These are phyloP conservation scores for Candida freyschussii DNA, from an alignment of 1,139 yeast genomes.

Conservation along the genomic window DNA sequence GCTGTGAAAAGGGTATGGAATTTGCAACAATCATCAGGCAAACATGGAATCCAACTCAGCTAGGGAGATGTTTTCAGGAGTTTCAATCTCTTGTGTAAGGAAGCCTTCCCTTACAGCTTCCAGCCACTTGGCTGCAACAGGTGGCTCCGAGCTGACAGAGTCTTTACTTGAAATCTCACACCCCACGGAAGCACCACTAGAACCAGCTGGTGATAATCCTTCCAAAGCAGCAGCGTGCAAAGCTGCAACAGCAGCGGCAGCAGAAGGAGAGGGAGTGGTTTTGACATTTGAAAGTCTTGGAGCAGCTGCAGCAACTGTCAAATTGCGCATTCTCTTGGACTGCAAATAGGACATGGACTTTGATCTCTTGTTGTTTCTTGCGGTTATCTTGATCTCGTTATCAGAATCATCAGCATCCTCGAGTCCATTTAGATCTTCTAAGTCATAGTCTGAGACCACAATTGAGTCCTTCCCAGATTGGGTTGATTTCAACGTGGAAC, in stretches of 20 bases:
- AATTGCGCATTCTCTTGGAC: slow-evolving; percentile 44
- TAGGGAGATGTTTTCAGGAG: slow-evolving; percentile 71
- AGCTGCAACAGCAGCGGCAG: slow-evolving; percentile 72
- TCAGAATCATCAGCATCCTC: slow-evolving; percentile 44
- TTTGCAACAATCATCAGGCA: slow-evolving; percentile 28
- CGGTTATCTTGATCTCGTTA: slow-evolving; percentile 27
- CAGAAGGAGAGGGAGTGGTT: slow-evolving; percentile 51
- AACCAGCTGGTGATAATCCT: slow-evolving; percentile 25
- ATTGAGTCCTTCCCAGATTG: slow-evolving; percentile 10
- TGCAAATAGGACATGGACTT: slow-evolving; percentile 56
- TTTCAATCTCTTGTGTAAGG: slow-evolving; percentile 65
- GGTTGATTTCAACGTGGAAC: slow-evolving; percentile 9
- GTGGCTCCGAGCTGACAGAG: slow-evolving; percentile 21
- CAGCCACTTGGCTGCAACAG: slow-evolving; percentile 56
- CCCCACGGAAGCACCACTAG: slow-evolving; percentile 14
- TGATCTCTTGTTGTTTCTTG: slow-evolving; percentile 49
- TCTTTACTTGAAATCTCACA: slow-evolving; percentile 13
- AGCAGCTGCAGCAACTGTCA: slow-evolving; percentile 82
- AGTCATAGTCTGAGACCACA: slow-evolving; percentile 27
- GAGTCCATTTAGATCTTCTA: slow-evolving; percentile 37
- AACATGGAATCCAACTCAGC: slow-evolving; percentile 70
- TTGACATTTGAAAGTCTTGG: slow-evolving; percentile 68
- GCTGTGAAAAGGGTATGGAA: slow-evolving; percentile 1
- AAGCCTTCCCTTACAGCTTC: slow-evolving; percentile 71
- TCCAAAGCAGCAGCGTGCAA: slow-evolving; percentile 63